Conservation (phyloP, 805 yeast species). For the Blastobotrys mokoenaii region DNA sequence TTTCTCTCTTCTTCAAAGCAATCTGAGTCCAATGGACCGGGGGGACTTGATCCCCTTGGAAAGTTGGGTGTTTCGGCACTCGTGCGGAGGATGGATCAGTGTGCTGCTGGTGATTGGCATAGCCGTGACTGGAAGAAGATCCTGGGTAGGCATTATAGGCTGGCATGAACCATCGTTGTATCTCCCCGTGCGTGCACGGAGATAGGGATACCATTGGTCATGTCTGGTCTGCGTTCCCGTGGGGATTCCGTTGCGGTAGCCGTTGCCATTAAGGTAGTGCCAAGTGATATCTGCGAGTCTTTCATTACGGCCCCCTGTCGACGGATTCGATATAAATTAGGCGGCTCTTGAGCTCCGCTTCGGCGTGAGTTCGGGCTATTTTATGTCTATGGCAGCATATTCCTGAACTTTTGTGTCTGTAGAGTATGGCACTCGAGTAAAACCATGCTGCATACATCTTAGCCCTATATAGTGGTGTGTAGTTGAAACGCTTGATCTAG, state of each 20-base stretch:
- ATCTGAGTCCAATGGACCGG: slow-evolving; percentile 11
- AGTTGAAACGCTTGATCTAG: too few species aligned
- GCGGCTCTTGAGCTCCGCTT: slow-evolving; percentile 33
- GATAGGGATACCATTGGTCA: slow-evolving; percentile 19
- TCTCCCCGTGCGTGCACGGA: slow-evolving; percentile 19
- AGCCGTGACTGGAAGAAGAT: slow-evolving; percentile 1
- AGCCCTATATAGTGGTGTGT: neutral
- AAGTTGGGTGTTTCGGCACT: slow-evolving; percentile 10
- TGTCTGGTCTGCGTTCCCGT: slow-evolving; percentile 7
- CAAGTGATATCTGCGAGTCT: slow-evolving; percentile 26
- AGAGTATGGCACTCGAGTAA: slow-evolving; percentile 94
- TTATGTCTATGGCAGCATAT: slow-evolving; percentile 79
- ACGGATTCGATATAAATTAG: slow-evolving; percentile 79
- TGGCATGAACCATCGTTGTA: slow-evolving; percentile 15
- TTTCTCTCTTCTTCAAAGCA: slow-evolving; percentile 11
- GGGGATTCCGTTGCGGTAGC: slow-evolving; percentile 5
- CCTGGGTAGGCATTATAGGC: neutral
- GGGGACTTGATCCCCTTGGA: neutral
- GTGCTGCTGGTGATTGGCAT: neutral
- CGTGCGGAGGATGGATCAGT: slow-evolving; percentile 11
- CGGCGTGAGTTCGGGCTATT: slow-evolving; percentile 54
- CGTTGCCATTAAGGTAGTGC: slow-evolving; percentile 2
- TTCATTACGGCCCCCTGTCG: slow-evolving; percentile 69
- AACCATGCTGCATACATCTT: slow-evolving; percentile 97
- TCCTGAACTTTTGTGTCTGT: slow-evolving; percentile 81